Conservation (phyloP, 352 stramenopile species). For the Phytopythium delawarense region DNA sequence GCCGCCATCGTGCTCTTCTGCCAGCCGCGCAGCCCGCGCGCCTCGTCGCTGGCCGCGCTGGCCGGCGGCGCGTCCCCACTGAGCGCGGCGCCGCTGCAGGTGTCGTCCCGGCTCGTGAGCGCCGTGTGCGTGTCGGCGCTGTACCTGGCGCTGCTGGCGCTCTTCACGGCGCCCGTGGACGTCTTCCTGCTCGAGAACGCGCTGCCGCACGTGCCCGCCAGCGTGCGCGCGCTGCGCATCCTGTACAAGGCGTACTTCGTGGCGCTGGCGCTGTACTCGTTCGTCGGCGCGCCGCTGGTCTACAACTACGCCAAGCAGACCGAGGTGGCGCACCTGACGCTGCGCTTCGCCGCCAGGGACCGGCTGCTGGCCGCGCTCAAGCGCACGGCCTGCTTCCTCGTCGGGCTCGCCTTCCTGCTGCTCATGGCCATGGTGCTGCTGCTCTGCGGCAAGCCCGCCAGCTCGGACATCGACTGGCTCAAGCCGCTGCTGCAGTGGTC, state of each 20-base stretch:
- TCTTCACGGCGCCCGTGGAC: constrained; percentile 78
- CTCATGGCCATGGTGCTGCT: constrained; percentile 65
- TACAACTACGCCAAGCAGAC: constrained; percentile 84
- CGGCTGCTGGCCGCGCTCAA: constrained; percentile 61
- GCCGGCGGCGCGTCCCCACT: constrained; percentile 50
- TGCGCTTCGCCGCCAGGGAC: constrained; percentile 48
- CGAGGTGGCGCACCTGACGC: constrained; percentile 78
- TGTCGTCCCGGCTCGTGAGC: constrained; percentile 71
- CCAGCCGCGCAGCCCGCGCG: constrained; percentile 50
- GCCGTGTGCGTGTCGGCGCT: constrained; percentile 63
- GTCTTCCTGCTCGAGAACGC: constrained; percentile 75
- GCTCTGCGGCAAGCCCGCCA: constrained; percentile 72
- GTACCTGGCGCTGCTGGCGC: constrained; percentile 64
- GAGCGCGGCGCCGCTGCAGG: constrained; percentile 47
- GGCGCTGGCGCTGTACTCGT: constrained; percentile 54
- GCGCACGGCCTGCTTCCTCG: constrained; percentile 69
- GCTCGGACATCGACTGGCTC: constrained; percentile 77
- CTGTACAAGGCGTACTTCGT: constrained; percentile 78
- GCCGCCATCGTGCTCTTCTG: constrained; percentile 52
- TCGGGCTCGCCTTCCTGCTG: constrained; percentile 62
- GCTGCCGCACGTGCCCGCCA: constrained; percentile 53
- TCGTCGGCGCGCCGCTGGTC: constrained; percentile 65
- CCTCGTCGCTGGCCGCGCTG: constrained; percentile 49
- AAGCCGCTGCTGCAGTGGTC: constrained; percentile 75
- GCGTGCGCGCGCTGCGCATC: constrained; percentile 40